Evolutionary conservation across 73 alveolate species (phyloP).

Genomic region (Paramecium biaurelia): DNA sequence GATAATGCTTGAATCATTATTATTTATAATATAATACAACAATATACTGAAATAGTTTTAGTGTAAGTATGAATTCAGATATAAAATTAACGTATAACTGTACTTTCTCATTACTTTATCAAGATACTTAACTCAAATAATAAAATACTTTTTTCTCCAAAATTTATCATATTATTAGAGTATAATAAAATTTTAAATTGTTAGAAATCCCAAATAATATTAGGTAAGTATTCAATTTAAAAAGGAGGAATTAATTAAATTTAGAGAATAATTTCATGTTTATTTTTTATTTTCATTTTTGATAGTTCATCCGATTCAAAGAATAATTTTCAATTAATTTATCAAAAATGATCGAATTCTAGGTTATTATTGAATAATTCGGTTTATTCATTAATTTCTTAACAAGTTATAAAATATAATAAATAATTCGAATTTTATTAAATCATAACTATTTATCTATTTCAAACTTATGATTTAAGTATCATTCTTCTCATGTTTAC

Average conservation of each 20-base stretch:
- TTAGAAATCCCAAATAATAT: background rate
- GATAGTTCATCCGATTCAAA: no score
- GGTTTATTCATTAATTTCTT: background rate
- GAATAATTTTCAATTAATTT: no score
- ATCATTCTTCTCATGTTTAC: background rate
- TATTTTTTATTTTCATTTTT: background rate
- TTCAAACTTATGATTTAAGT: background rate
- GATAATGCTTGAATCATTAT: conserved; percentile 28
- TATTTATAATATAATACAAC: background rate
- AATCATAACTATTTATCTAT: background rate
- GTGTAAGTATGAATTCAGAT: background rate
- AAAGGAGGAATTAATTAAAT: background rate
- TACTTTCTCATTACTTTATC: background rate
- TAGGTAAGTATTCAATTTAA: background rate
- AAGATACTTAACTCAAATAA: background rate
- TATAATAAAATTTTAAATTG: background rate
- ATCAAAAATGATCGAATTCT: background rate
- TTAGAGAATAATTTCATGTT: background rate
- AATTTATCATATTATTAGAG: background rate
- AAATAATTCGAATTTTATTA: background rate
- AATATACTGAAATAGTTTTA: background rate
- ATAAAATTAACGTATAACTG: background rate
- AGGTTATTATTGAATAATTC: background rate
- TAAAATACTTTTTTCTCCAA: background rate
- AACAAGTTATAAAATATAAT: background rate